These are phyloP conservation scores for Phytophthora vignae DNA, from an alignment of 352 stramenopile genomes.

Conservation along the genomic window DNA sequence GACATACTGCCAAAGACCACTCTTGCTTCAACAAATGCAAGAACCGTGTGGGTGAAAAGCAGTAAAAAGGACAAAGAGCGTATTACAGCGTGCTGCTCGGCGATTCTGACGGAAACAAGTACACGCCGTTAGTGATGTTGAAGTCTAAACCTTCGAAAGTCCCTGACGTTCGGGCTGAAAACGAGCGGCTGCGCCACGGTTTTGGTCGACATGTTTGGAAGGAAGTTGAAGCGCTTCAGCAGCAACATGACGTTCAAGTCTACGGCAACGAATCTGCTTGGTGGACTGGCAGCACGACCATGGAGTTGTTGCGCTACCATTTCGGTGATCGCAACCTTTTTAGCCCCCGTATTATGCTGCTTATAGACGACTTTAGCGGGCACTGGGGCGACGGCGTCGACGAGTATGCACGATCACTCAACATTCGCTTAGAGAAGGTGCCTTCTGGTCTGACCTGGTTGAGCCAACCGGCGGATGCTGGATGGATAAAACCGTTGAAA, in stretches of 20 bases:
- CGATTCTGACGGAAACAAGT: neutral
- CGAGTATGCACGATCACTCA: neutral
- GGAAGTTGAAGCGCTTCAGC: neutral
- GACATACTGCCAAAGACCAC: neutral
- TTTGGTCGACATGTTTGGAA: neutral
- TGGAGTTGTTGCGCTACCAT: neutral
- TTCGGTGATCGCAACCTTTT: neutral
- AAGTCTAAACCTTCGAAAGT: neutral
- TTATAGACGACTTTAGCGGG: neutral
- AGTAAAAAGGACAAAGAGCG: constrained; percentile 5
- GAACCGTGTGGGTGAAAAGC: constrained; percentile 6
- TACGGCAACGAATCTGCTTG: neutral
- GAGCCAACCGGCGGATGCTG: neutral
- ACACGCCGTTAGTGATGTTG: constrained; percentile 2
- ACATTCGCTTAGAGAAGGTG: neutral
- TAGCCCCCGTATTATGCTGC: neutral
- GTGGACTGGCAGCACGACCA: neutral
- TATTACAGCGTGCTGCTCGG: constrained; percentile 4
- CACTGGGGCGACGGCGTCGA: neutral
- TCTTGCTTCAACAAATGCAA: neutral
- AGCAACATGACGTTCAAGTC: neutral
- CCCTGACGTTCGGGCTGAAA: neutral
- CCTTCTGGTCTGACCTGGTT: neutral
- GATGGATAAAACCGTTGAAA: neutral
- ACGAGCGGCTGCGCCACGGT: neutral